Percentiles rank a stretch among this genome's conserved stretches.
Evolutionary conservation across 1,284 basidiomycete genomes (phyloP).

Genomic region (Cerioporus squamosus): DNA sequence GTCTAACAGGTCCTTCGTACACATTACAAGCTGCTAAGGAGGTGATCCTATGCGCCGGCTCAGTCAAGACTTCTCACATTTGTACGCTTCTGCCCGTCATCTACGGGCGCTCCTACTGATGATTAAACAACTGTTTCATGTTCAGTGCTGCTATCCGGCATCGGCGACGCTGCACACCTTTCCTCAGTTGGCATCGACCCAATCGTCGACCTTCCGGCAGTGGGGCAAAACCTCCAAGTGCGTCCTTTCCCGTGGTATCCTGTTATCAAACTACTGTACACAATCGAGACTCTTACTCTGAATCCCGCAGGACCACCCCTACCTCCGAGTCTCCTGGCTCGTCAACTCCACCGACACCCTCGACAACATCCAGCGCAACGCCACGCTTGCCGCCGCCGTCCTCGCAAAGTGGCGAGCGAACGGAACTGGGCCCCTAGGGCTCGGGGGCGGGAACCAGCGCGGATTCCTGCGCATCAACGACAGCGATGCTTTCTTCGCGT

Average conservation of each 20-base stretch:
- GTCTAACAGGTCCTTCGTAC: slow-evolving; percentile 3
- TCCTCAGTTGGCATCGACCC: slow-evolving; percentile 34
- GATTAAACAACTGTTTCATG: no score
- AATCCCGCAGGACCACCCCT: slow-evolving; percentile 32
- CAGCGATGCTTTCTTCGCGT: neutral
- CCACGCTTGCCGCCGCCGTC: slow-evolving; percentile 10
- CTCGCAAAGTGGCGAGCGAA: slow-evolving; percentile 18
- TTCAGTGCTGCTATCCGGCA: slow-evolving; percentile 41
- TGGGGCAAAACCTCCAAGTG: slow-evolving; percentile 44
- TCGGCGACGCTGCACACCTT: slow-evolving; percentile 40
- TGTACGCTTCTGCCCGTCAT: slow-evolving; percentile 27
- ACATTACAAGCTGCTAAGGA: slow-evolving; percentile 26
- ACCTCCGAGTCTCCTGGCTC: slow-evolving; percentile 18
- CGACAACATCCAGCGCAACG: slow-evolving; percentile 19
- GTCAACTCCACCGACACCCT: slow-evolving; percentile 25
- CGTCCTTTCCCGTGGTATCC: neutral
- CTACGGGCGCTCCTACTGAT: no score
- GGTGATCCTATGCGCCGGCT: slow-evolving; percentile 36
- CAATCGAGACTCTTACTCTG: no score
- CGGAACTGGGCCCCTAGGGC: slow-evolving; percentile 4
- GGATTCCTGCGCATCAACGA: slow-evolving; percentile 14
- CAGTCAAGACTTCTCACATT: slow-evolving; percentile 43
- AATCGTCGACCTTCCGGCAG: slow-evolving; percentile 37
- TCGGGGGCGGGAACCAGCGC: neutral
- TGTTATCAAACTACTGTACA: no score